Evolutionary conservation across 148 eudicot species (phyloP), one percentile per base, ranked within the genome.

Genomic region (Dianthus caryophyllus): DNA sequence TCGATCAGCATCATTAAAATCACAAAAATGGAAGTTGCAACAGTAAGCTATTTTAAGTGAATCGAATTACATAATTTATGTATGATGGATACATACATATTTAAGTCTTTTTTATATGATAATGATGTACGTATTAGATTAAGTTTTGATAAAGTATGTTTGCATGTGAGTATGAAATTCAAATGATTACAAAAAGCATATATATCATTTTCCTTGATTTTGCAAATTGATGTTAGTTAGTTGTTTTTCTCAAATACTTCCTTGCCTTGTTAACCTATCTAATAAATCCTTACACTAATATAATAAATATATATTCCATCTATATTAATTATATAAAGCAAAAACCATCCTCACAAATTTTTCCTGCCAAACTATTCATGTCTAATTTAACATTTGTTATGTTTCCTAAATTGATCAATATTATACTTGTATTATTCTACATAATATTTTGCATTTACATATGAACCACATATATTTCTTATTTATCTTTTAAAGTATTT

Each of bases 51-150:
- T 43, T 27, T 69, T 44, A 58, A 31, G 44, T 58, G 25, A 44
- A 30, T 57, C 44, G 17, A 4, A 43, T 26, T 5, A 39, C 13
- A 21, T 31, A 25, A 25, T 51, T 14, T 39, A 9, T n/a, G 63
- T 25, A 56, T 27, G 54, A 69, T 69, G 20, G 55, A 16, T 56
- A 27, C 17, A 33, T 33, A 33, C 7, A 33, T 33, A 33, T 33
- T n/a, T 57, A 17, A 43, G 72, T 57, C 72, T 27, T 57, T 29
- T 25, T 57, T 69, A 29, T 55, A n/a, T 69, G 29, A 69, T 43
- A 31, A 69, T 69, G 55, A 58, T 58, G 10, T 30, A 29, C 43
- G 9, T 30, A 29, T 56, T 44, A 18, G 27, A 31, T 57, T 69
- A 43, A 46, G 64, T 18, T 69, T n/a, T 69, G 53, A 62, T n/a